These are phyloP conservation scores for Teunomyces cretensis DNA, from an alignment of 805 yeast genomes.

Conservation along the genomic window DNA sequence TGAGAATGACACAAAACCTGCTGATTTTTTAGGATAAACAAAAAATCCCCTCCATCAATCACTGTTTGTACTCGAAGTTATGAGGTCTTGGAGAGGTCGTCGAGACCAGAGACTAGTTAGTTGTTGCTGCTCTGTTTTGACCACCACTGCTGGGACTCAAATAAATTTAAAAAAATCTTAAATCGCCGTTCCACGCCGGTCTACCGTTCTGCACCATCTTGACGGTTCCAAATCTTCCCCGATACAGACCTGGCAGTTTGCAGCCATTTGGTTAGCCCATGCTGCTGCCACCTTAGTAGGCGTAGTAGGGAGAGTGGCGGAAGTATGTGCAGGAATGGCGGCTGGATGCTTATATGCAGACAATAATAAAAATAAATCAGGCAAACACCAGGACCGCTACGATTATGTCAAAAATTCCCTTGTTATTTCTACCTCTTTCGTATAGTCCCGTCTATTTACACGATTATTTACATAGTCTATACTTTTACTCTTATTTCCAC, in stretches of 20 bases:
- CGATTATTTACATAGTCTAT: background rate
- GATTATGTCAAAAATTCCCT: too few relatives aligned
- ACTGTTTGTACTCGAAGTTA: background rate
- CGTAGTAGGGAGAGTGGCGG: background rate
- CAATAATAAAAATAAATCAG: too few relatives aligned
- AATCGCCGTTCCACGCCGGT: background rate
- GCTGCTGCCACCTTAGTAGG: background rate
- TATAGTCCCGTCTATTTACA: background rate
- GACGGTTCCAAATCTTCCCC: constrained; percentile 4
- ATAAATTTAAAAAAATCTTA: too few relatives aligned
- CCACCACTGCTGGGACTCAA: too few relatives aligned
- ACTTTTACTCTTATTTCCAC: constrained; percentile 1
- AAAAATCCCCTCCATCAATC: background rate
- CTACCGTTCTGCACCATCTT: background rate
- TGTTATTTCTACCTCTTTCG: too few relatives aligned
- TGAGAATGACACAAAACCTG: constrained; percentile 4
- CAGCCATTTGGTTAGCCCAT: constrained; percentile 4
- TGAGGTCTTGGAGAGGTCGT: too few relatives aligned
- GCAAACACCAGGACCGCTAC: too few relatives aligned
- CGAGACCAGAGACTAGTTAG: too few relatives aligned
- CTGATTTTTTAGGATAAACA: background rate
- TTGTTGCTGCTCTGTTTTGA: too few relatives aligned
- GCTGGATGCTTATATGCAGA: too few relatives aligned
- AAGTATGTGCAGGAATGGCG: background rate
- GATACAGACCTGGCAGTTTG: constrained; percentile 5